phyloP scores from a whole-genome alignment of 441 rosid genomes.

The Corymbia citriodora region DNA sequence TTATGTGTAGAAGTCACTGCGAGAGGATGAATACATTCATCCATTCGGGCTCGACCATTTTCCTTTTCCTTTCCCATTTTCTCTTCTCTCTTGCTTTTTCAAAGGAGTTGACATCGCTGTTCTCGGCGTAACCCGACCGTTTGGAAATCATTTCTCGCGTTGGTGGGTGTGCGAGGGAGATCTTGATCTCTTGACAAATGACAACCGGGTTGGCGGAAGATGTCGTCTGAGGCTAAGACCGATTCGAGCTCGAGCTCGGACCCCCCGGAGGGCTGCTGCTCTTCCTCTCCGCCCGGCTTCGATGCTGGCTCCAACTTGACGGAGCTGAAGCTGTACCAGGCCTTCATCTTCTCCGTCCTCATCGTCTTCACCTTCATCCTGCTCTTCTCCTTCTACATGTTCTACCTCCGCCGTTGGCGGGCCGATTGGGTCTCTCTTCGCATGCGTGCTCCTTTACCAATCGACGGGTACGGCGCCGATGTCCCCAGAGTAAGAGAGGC shows the following conservation, averaged over 20 bases:
- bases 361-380: slow-evolving; percentile 67
- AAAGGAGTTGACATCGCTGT: background rate
- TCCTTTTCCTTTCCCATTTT: background rate
- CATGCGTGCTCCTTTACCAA: slow-evolving; percentile 33
- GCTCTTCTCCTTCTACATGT: slow-evolving; percentile 65
- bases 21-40: background rate
- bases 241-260: background rate
- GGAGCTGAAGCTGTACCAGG: slow-evolving; percentile 70
- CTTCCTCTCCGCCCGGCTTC: slow-evolving; percentile 20
- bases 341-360: slow-evolving; percentile 74
- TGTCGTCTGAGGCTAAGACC: background rate
- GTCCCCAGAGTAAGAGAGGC: slow-evolving; percentile 23
- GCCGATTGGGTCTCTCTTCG: slow-evolving; percentile 64
- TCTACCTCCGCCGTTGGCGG: slow-evolving; percentile 70
- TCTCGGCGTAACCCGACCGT: background rate
- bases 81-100: background rate
- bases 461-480: slow-evolving; percentile 1
- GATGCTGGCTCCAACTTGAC: slow-evolving; percentile 9
- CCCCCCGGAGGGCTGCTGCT: background rate
- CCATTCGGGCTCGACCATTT: background rate
- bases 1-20: background rate
- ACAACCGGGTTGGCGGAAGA: background rate
- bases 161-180: background rate
- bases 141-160: background rate
- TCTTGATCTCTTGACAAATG: background rate